Base-by-base conservation (phyloP, 768 basidiomycete species). In the Coprinopsis strossmayeri region DNA sequence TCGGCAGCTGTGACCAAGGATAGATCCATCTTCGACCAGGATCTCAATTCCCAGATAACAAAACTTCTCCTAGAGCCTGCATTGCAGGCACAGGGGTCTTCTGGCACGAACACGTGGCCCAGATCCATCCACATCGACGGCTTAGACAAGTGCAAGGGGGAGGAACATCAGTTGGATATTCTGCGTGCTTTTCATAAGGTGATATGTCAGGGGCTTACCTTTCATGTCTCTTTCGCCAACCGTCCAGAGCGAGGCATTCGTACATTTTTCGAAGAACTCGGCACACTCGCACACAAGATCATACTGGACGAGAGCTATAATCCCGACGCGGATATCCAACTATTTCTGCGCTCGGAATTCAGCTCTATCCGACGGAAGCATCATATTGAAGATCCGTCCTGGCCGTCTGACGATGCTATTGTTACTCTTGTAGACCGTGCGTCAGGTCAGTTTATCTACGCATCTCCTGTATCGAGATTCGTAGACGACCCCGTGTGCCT, bases 401-500 rank as follows among this genome's bases (percentile, higher is more conserved):
- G 52, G 52, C 48, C 37, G 3, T 23, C 26, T 3, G 52, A 53
- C 18, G 32, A 32, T 10, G 43, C 44, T 9, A 28, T 53, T 18
- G n/a, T 27, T 10, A 40, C 11, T 3, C 48, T 53, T 5, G 48
- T 46, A 1, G 13, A 24, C 12, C 13, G 25, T 12, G 24, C 44
- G 10, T 42, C 47, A 3, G 52, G 52, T 3, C 38, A 45, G n/a
- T 49, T 53, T 30, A 41, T 49, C 23, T 53, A 49, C 21, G 52
- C 42, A 1, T 21, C 38, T 15, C 45, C 43, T 7, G 24, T 46
- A 13, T 13, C 49, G 9, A 30, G 44, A 15, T 53, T 44, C 12
- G 32, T 53, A 23, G 43, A 45, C 17, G 37, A 49, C 10, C n/a
- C 23, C 9, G 17, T 27, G 1, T 40, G n/a, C 11, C 27, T n/a